Conservation (phyloP, 768 basidiomycete genomes). For the Termitomyces sp. region DNA sequence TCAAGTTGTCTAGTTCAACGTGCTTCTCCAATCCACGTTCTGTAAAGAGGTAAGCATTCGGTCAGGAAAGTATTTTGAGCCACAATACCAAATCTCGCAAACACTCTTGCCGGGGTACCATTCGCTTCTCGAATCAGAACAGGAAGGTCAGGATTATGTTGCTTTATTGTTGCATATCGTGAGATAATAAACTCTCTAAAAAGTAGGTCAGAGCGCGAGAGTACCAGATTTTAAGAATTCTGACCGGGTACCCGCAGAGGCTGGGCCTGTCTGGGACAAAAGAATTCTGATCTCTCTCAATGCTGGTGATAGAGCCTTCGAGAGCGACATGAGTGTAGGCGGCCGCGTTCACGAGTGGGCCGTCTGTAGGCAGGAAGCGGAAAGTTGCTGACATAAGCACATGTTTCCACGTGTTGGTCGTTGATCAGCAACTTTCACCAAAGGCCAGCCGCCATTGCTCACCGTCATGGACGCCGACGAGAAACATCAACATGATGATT, state of each 20-base stretch:
- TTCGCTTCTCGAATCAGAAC: slow-evolving; percentile 75
- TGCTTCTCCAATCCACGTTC: slow-evolving; percentile 80
- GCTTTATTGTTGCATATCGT: slow-evolving; percentile 70
- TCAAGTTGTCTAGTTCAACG: slow-evolving; percentile 73
- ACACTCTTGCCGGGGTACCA: slow-evolving; percentile 75
- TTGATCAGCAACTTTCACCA: slow-evolving; percentile 24
- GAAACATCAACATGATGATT: slow-evolving; percentile 64
- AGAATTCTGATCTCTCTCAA: slow-evolving; percentile 77
- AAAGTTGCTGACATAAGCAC: slow-evolving; percentile 31
- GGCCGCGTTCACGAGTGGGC: background rate
- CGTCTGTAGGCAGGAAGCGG: slow-evolving; percentile 3
- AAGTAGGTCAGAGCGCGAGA: slow-evolving; percentile 5
- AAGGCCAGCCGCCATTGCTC: slow-evolving; percentile 17
- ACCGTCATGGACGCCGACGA: slow-evolving; percentile 50
- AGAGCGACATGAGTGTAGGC: slow-evolving; percentile 47
- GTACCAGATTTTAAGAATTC: slow-evolving; percentile 11
- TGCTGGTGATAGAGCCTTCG: slow-evolving; percentile 71
- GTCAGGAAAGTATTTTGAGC: slow-evolving; percentile 2
- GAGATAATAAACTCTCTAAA: slow-evolving; percentile 73
- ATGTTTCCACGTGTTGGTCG: slow-evolving; percentile 11
- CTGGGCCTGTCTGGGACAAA: slow-evolving; percentile 69
- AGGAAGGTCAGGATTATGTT: slow-evolving; percentile 83
- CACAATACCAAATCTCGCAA: slow-evolving; percentile 78
- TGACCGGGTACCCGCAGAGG: slow-evolving; percentile 78
- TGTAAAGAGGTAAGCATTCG: slow-evolving; percentile 22